Base-by-base conservation (phyloP, 2,329 filamentous ascomycete genomes). In the Pseudodiploospora longispora region DNA sequence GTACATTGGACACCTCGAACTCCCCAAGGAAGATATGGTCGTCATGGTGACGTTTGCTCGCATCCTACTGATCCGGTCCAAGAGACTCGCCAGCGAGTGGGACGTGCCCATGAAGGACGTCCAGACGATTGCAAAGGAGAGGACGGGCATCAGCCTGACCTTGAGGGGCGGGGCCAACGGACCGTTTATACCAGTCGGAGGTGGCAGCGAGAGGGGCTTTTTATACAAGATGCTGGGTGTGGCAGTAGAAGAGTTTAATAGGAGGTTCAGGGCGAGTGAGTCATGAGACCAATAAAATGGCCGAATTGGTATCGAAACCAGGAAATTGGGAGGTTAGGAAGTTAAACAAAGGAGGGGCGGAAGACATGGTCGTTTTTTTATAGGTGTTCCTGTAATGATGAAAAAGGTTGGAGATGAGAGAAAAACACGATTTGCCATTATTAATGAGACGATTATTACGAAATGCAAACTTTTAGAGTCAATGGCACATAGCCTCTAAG, bases 81-180 rank as follows among this genome's bases (percentile, higher is more conserved):
- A 89, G 69, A 84, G 85, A 59, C 72, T 98, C 57, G 83, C 80
- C 42, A 90, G 83, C 12, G 91, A 97, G 66, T 98, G 93, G 93
- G 93, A 98, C 58, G 88, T 97, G 8, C 86, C 88, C 28, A 74
- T 98, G 52, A 96, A 93, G 59, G 93, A 98, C 61, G 81, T 98
- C 19, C 90, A 97, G 71, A 97, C 90, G 0, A 97, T 98, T 52
- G 86, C 84, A 38, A 98, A 97, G 70, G 94, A 98, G 72, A 75
- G 93, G 42, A 98, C 93, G 0, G 94, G 93, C 0, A 81, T 98
- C 67, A 90, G 87, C 53, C 78, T 98, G 50, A 83, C 86, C 38
- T 69, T 97, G 52, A 85, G 95, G 54, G 91, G 90, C 8, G 91
- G 90, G 4, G 87, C 84, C 3, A 95, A 95, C 60, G 93, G 93